Evolutionary conservation across 768 basidiomycete genomes (phyloP).

Genomic region (Lactarius hatsudake): DNA sequence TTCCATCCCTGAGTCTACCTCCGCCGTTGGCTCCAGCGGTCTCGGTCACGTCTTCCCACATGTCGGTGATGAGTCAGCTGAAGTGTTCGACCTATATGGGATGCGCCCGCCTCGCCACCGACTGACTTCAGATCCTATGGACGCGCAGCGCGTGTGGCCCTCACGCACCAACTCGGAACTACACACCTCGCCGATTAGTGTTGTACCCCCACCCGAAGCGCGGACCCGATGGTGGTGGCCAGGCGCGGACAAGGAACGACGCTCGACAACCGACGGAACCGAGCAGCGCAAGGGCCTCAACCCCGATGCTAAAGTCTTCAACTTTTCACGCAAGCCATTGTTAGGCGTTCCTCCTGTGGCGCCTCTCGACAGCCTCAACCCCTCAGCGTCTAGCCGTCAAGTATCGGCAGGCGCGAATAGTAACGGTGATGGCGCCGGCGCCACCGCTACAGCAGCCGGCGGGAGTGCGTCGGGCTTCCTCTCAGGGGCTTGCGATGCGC

Average conservation of each 20-base stretch:
- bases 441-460: neutral
- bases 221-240: slow-evolving; percentile 17
- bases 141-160: slow-evolving; percentile 28
- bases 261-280: slow-evolving; percentile 36
- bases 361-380: slow-evolving; percentile 27
- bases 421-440: neutral
- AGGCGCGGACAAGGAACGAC: slow-evolving; percentile 17
- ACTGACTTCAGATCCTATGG: slow-evolving; percentile 30
- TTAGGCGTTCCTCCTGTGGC: slow-evolving; percentile 23
- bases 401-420: neutral
- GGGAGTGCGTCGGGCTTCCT: slow-evolving; percentile 31
- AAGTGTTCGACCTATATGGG: slow-evolving; percentile 49
- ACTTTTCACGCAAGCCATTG: slow-evolving; percentile 39
- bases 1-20: slow-evolving; percentile 14
- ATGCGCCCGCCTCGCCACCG: slow-evolving; percentile 35
- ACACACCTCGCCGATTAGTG: slow-evolving; percentile 25
- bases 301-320: slow-evolving; percentile 85
- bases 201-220: slow-evolving; percentile 23
- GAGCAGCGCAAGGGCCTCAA: slow-evolving; percentile 64
- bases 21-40: slow-evolving; percentile 24
- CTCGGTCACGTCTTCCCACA: slow-evolving; percentile 25
- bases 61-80: slow-evolving; percentile 33
- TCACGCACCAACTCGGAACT: slow-evolving; percentile 28
- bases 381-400: slow-evolving; percentile 15
- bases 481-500: slow-evolving; percentile 48